Base-by-base conservation (phyloP, 2,329 filamentous ascomycete species). In the Xylariales sp. region DNA sequence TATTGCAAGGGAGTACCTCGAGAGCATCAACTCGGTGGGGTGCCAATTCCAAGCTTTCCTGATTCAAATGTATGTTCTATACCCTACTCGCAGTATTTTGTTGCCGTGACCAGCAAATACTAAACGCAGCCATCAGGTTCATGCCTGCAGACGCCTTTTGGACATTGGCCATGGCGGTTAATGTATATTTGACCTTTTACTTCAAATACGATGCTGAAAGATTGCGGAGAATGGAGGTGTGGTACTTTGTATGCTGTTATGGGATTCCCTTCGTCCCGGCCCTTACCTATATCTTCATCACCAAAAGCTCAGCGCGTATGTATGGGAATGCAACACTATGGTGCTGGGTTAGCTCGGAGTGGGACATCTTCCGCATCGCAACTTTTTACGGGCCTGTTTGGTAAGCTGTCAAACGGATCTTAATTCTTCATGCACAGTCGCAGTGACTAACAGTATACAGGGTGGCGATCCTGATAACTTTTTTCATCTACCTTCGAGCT, bases 181-280 rank as follows among this genome's bases (percentile, higher is more conserved):
- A 93, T 55, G 87, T 93, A 36, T 88, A 88, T 57, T 63, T 91
- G 12, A 89, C 86, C 0, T 88, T 93, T 53, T 89, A 88, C 59
- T 72, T 70, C 51, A 85, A 84, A 45, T 90, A 81, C 49, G 78
- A 84, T 42, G 76, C 81, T 2, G 61, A 70, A 4, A 72, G 75
- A 37, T 65, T 93, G 12, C 78, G 78, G 10, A 69, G 61, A 30
- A 72, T 91, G 54, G 88, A 93, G 54, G 74, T 81, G 31, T 81
- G 74, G 40, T 93, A 93, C 47, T 56, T 88, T 1, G 21, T 81
- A 2, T 55, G 69, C 40, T 88, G 85, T 55, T 93, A 93, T 44
- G 86, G 86, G 1, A 44, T 88, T 3, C 85, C 87, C 0, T 77
- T 87, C 14, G 56, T 88, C 8, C 78, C 85, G 2, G 79, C 84